Conservation (phyloP, 2,329 filamentous ascomycete species). For the Rhynchosporium secalis region DNA sequence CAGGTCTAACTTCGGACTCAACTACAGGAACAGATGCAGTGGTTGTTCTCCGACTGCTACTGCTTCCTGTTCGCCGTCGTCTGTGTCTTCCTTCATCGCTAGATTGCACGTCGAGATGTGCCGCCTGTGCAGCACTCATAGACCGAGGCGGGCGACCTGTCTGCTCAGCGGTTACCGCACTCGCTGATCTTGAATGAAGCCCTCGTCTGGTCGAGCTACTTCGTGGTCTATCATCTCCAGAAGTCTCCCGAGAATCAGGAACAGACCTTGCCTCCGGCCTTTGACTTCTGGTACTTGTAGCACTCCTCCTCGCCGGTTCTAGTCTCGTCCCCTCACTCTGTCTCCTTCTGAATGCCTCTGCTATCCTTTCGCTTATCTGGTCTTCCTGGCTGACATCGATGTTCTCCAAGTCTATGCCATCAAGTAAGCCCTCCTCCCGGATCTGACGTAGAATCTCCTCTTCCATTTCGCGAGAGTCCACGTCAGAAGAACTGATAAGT, state of each 20-base stretch:
- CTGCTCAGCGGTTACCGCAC: slow-evolving; percentile 49
- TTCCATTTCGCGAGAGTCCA: slow-evolving; percentile 77
- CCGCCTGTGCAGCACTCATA: slow-evolving; percentile 47
- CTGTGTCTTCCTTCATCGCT: slow-evolving; percentile 49
- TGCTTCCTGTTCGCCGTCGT: slow-evolving; percentile 52
- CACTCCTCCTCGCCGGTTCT: slow-evolving; percentile 48
- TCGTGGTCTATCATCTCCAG: slow-evolving; percentile 31
- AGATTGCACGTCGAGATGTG: slow-evolving; percentile 51
- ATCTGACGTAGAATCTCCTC: slow-evolving; percentile 89
- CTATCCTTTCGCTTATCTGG: slow-evolving; percentile 86
- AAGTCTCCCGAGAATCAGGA: slow-evolving; percentile 34
- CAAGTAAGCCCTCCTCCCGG: slow-evolving; percentile 79
- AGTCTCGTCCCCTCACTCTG: slow-evolving; percentile 62
- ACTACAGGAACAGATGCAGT: slow-evolving; percentile 50
- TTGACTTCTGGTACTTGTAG: slow-evolving; percentile 32
- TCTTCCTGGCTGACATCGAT: slow-evolving; percentile 83
- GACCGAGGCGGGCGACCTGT: slow-evolving; percentile 51
- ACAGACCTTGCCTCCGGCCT: slow-evolving; percentile 28
- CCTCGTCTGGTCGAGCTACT: slow-evolving; percentile 35
- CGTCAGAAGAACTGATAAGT: slow-evolving; percentile 75
- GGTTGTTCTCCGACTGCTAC: slow-evolving; percentile 53
- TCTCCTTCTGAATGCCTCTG: slow-evolving; percentile 79
- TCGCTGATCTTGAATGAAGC: slow-evolving; percentile 49
- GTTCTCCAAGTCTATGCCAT: slow-evolving; percentile 86
- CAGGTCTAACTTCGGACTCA: slow-evolving; percentile 47